A percentile compares a stretch with the other conserved stretches of the same genome.
Conservation (phyloP, 2,329 filamentous ascomycete genomes). For the Pyrenochaeta sp. region DNA sequence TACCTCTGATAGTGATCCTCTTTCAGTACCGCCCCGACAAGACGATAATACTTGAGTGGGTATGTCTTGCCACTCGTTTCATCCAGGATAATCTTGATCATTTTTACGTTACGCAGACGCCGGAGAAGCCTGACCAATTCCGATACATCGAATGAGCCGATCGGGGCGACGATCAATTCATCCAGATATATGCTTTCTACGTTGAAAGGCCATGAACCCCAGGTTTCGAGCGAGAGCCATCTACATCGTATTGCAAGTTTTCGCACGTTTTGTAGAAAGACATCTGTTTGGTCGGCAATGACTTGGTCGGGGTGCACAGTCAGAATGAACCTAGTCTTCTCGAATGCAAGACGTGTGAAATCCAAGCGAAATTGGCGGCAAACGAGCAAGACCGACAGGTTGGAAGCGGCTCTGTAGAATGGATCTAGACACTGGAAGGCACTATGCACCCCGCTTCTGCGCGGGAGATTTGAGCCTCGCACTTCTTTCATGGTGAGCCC, state of each 20-base stretch:
- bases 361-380: conserved; percentile 51
- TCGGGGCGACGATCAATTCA: conserved; percentile 34
- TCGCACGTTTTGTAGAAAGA: conserved; percentile 35
- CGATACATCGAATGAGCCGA: conserved; percentile 47
- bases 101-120: conserved; percentile 41
- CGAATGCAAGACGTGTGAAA: conserved; percentile 45
- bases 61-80: not conserved
- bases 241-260: conserved; percentile 39
- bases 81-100: conserved; percentile 47
- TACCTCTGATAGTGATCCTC: conserved; percentile 53
- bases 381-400: conserved; percentile 45
- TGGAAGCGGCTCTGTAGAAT: conserved; percentile 19
- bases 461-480: too few species aligned
- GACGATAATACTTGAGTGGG: conserved; percentile 32
- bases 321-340: conserved; percentile 47
- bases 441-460: too few species aligned
- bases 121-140: conserved; percentile 46
- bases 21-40: conserved; percentile 52
- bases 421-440: too few species aligned
- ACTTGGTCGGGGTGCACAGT: conserved; percentile 1
- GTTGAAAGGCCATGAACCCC: conserved; percentile 45
- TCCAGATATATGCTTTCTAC: conserved; percentile 40
- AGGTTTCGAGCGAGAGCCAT: conserved; percentile 38
- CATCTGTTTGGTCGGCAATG: conserved; percentile 32
- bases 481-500: conserved; percentile 23